Base-by-base conservation (phyloP, 148 eudicot species). In the Tetragonia tetragonoides region DNA sequence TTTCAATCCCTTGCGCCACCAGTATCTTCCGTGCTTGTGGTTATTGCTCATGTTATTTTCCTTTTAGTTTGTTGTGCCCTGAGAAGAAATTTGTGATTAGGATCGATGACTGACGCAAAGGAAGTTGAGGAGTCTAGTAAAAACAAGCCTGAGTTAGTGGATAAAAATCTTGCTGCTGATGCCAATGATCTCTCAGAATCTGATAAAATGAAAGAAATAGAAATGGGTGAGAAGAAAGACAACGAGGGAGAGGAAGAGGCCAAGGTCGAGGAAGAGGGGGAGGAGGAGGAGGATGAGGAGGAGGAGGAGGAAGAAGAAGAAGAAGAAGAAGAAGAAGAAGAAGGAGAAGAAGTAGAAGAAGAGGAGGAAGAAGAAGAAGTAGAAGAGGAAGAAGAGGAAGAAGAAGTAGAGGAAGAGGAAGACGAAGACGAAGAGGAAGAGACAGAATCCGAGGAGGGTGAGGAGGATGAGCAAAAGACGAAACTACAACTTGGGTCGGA, bases 21-120 rank as follows among this genome's bases (percentile, higher is more conserved):
- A 44, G 47, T 44, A 44, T 5, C 34, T 28, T 0, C 47, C 6
- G 2, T 44, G 6, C 7, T 44, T 9, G 46, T 44, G 47, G 47
- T 44, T 44, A 44, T 10, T 41, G 51, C 40, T 10, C 41, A 3
- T 7, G 41, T 37, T 41, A 1, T 67, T 15, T 67, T 46, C 34
- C 34, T 28, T 28, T 28, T 28, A 28, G 14, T 16, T 37, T 34
- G 42, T 7, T 68, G 14, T 60, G 20, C 28, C 2, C 57, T 23
- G 57, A 72, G 66, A 77, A 77, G 68, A 37, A 15, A 17, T 24
- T 60, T 44, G 60, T 57, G 28, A 2, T 74, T 56, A 5, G 70
- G 66, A 61, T 28, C 76, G 12, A 82, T 82, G 85, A 78, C 81
- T 40, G 81, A 74, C 63, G 24, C 23, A 28, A 78, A 78, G 66